Base-by-base conservation (phyloP, 2,329 filamentous ascomycete species). In the Fusarium austroafricanum region DNA sequence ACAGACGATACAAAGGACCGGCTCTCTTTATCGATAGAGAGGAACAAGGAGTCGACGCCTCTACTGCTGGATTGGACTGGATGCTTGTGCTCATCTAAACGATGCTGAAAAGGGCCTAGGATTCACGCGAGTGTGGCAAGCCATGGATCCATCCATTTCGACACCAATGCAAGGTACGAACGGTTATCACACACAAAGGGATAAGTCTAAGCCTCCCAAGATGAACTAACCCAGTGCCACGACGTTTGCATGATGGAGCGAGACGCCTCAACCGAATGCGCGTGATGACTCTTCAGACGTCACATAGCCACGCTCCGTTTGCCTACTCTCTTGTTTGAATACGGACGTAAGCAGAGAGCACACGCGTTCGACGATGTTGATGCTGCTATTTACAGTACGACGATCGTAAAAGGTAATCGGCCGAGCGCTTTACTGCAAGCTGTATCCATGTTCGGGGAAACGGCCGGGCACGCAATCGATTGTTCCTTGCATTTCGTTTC, bases 131-230 rank as follows among this genome's bases (percentile, higher is more conserved):
- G 38, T 42, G 62, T 67, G 66, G 62, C 61, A 50, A 63, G 46
- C 37, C 15, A 44, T 44, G 37, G 37, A 46, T 47, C 42, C 53
- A 58, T 29, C 28, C 21, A 20, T 47, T 42, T 38, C 28, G 23
- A 56, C 67, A 55, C 67, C 67, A 70, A 70, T 70, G 67, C 67
- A 70, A 70, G 67, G 67, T 67, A 70, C 67, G 67, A 44, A 51
- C 55, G 46, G 43, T 49, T 64, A 60, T 70, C 67, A 70, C 67
- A 67, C 47, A 51, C 31, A 55, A 56, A 55, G 28, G 59, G 59
- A 61, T 29, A 61, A 61, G 58, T n/a, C 35, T 31, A 39, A 39
- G 35, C 23, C 35, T 45, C 47, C 37, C 52, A 26, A 10, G 26
- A 26, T 8, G 26, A 26, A 26, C 26, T 26, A 26, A 26, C 26